Base-by-base conservation (phyloP, 208 protist species). In the Herpetomonas samuelpessoai region DNA sequence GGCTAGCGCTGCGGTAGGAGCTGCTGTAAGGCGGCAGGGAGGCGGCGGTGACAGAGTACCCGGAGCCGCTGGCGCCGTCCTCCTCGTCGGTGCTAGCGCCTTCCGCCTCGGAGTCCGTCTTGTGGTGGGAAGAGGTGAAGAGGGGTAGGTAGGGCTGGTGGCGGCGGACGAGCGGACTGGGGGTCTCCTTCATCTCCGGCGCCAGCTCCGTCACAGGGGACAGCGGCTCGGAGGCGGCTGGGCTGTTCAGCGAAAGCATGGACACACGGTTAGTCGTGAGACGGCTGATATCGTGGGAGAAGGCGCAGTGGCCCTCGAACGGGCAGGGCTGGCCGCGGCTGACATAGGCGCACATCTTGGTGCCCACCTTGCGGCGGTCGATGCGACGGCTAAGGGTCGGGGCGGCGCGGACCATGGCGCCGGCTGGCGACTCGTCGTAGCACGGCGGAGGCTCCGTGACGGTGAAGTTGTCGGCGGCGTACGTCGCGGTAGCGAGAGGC, bases 301-400 rank as follows among this genome's bases (percentile, higher is more conserved):
- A 86, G 58, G 75, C 79, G 35, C 79, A 86, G 55, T 65, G 30
- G 19, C 65, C 68, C 0, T 59, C 75, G 53, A 78, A 86, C 0
- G 71, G 62, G 69, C 79, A 86, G n/a, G 19, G 48, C 30, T 53
- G 14, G 19, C 72, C 68, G 19, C 65, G 49, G 30, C 35, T 18
- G 25, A 66, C 74, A 46, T 83, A 72, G 31, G 56, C 55, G 68
- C 79, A 86, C 68, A 70, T 45, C 31, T 66, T 70, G 21, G 79
- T 86, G 19, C 65, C 57, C 56, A 67, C 73, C 56, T 86, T 86
- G 55, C 54, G 59, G 52, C 47, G 54, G 59, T 86, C 74, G 45
- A 86, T 74, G 39, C 66, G 62, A 44, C 61, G 62, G 60, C 70
- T 65, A 24, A 65, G 60, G 39, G 38, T 6, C 4, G 12, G 4